Base-by-base conservation (phyloP, 495 filamentous ascomycete genomes). In the Penicillium canariense region DNA sequence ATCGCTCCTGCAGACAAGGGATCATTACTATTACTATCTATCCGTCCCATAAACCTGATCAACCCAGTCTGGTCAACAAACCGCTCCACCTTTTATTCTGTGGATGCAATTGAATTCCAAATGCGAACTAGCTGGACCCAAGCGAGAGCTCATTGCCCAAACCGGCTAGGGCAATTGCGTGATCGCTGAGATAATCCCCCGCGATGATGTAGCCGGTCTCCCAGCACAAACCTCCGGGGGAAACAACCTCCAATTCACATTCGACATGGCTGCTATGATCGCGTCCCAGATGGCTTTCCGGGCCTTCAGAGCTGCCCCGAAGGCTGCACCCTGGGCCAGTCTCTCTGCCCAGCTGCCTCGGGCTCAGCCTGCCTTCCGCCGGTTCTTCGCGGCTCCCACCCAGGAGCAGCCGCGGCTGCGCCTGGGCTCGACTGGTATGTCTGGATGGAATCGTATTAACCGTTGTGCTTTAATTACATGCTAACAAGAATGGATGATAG, bases 361-460 rank as follows among this genome's bases (percentile, higher is more conserved):
- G 27, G 36, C 64, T 22, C 66, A 68, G 44, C 69, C 69, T 44
- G 54, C 68, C 52, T 42, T 64, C 40, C 68, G 68, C 45, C 72
- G 70, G 28, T 70, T 66, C 58, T 56, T 68, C 43, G 58, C 62
- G 8, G 58, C 62, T 18, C 46, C 58, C n/a, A 45, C 70, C 23
- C 62, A 65, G 47, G 70, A 84, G 52, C 84, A 87, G 65, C 84
- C 84, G 6, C 79, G 81, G 35, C 70, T 88, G 56, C 78, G 83
- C 17, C 71, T 87, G 25, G 83, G 83, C 12, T 77, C 79, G 5
- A 75, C 69, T 57, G 84, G 70, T 73, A 66, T 28, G 50, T 32
- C 20, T 25, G 11, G 14, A 43, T n/a, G 6, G 6, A 32, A 32
- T 32, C 12, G 30, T 32, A 34, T 2, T 34, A 14, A 34, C 14